Evolutionary conservation across 2,329 filamentous ascomycete species (phyloP).

Genomic region (Elsinoe necatrix): DNA sequence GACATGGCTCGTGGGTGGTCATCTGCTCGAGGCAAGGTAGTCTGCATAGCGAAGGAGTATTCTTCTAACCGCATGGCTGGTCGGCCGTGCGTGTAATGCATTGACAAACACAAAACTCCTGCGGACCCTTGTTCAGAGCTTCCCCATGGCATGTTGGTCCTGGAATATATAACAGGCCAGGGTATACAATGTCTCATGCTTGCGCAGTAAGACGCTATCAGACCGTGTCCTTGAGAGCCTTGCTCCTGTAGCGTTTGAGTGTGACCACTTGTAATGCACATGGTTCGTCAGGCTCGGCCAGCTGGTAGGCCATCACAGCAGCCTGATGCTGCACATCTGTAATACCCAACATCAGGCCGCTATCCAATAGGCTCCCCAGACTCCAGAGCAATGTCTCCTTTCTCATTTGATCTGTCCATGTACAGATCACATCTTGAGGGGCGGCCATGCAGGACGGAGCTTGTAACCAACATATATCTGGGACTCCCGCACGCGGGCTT

Average conservation of each 20-base stretch:
- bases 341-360: not conserved
- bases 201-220: not conserved
- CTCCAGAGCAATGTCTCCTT: not conserved
- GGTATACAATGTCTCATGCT: no score
- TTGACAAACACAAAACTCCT: not conserved
- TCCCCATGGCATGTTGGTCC: no score
- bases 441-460: no score
- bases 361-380: not conserved
- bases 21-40: not conserved
- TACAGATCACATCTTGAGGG: not conserved
- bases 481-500: no score
- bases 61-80: not conserved
- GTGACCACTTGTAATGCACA: not conserved
- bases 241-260: not conserved
- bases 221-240: not conserved
- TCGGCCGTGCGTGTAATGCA: not conserved
- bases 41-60: slow-evolving; percentile 6
- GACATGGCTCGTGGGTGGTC: not conserved
- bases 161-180: no score
- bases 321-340: not conserved
- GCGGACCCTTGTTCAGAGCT: not conserved
- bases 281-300: not conserved
- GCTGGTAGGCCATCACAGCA: not conserved
- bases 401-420: not conserved
- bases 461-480: no score